These are phyloP conservation scores for Pisolithus orientalis DNA, from an alignment of 768 basidiomycete genomes.

Conservation along the genomic window DNA sequence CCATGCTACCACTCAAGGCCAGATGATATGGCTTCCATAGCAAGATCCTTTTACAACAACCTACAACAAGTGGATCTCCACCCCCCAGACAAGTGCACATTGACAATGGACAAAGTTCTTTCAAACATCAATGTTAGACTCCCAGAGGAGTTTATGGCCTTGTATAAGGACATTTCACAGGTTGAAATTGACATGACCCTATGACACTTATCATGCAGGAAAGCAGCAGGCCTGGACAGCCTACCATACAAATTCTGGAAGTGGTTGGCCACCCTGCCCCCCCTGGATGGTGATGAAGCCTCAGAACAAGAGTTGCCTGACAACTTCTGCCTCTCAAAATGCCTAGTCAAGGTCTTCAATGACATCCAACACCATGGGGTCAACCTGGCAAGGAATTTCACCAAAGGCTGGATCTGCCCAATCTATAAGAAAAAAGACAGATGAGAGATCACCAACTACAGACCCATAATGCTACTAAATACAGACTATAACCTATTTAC, in stretches of 20 bases:
- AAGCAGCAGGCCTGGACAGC: too few species aligned
- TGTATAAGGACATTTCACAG: not conserved
- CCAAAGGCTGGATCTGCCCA: constrained; percentile 29
- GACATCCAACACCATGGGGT: constrained; percentile 26
- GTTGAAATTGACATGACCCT: too few species aligned
- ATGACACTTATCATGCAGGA: too few species aligned
- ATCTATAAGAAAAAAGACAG: constrained; percentile 42
- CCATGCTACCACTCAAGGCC: not conserved
- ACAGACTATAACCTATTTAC: constrained; percentile 9
- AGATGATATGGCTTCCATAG: too few species aligned
- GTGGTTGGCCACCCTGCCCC: not conserved
- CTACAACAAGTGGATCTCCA: too few species aligned
- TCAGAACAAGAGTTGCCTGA: too few species aligned
- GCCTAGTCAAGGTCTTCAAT: not conserved
- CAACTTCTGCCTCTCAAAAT: not conserved
- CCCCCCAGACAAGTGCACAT: too few species aligned
- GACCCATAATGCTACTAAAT: constrained; percentile 26
- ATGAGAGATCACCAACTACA: too few species aligned
- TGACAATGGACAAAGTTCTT: too few species aligned
- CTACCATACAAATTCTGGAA: too few species aligned
- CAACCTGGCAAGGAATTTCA: constrained; percentile 10
- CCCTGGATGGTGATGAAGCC: not conserved
- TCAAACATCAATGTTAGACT: not conserved
- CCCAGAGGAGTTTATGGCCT: not conserved
- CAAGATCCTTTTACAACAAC: too few species aligned